Conservation (phyloP, 306 rosid genomes). For the Gynostemma pentaphyllum region DNA sequence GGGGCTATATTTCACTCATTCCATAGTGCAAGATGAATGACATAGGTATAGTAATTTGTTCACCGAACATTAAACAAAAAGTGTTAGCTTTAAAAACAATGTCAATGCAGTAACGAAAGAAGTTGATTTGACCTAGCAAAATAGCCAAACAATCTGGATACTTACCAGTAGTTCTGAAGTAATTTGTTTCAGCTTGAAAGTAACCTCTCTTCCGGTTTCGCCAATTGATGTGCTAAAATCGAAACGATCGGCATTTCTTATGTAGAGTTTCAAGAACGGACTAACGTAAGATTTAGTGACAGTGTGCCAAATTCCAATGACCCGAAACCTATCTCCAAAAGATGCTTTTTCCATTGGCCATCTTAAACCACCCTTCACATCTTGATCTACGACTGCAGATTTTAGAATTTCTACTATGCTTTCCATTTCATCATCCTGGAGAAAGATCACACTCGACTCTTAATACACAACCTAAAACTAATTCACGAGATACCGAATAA, state of each 20-base stretch:
- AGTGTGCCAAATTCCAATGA: constrained; percentile 33
- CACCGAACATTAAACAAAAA: not conserved
- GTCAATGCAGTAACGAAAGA: not conserved
- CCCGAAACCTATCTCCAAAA: constrained; percentile 28
- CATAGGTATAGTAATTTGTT: not conserved
- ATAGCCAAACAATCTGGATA: not conserved
- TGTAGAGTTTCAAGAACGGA: constrained; percentile 25
- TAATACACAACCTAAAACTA: no score
- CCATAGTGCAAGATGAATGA: not conserved
- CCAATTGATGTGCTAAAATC: constrained; percentile 26
- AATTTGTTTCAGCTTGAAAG: constrained; percentile 24
- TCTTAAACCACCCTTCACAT: constrained; percentile 55
- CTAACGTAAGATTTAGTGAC: constrained; percentile 16
- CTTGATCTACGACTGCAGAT: constrained; percentile 33
- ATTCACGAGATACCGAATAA: no score
- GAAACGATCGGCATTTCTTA: constrained; percentile 38
- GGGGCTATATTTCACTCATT: no score
- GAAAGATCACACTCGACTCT: no score
- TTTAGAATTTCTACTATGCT: constrained; percentile 26
- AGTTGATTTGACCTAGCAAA: not conserved
- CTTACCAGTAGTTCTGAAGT: constrained; percentile 23
- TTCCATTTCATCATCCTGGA: constrained; percentile 44
- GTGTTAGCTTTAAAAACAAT: not conserved
- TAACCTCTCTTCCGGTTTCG: constrained; percentile 28
- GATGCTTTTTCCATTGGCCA: constrained; percentile 39